Conservation (phyloP, 345 rosid genomes). For the Anastatica hierochuntica region DNA sequence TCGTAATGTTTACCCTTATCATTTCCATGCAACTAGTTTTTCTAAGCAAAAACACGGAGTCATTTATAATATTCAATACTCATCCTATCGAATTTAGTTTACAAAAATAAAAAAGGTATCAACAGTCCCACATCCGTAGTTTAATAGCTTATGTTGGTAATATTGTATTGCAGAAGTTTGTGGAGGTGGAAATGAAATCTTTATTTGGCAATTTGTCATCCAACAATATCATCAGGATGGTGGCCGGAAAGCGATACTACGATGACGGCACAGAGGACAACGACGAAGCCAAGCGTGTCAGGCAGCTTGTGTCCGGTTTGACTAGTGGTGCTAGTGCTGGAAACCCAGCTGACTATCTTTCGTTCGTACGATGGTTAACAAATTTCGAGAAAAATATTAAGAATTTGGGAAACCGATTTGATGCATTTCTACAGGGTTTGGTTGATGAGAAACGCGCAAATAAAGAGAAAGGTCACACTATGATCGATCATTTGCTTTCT, state of each 20-base stretch:
- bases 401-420: neutral
- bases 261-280: neutral
- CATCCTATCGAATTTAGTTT: no score
- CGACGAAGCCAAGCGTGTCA: neutral
- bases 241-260: slow-evolving; percentile 7
- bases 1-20: no score
- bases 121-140: no score
- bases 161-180: neutral
- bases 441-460: no score
- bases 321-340: neutral
- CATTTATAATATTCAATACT: no score
- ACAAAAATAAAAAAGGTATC: no score
- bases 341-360: slow-evolving; percentile 4
- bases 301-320: neutral
- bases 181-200: slow-evolving; percentile 9
- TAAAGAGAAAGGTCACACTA: no score
- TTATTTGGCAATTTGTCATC: neutral
- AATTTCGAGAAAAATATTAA: neutral
- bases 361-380: neutral
- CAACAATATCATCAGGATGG: slow-evolving; percentile 9
- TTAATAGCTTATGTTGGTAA: no score
- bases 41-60: no score
- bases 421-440: slow-evolving; percentile 24
- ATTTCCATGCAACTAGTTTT: no score
- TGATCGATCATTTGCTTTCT: no score